Percentiles rank a stretch among this genome's conserved stretches.
Conservation (phyloP, 176 grass and related monocot genomes). For the Metroxylon sagu region DNA sequence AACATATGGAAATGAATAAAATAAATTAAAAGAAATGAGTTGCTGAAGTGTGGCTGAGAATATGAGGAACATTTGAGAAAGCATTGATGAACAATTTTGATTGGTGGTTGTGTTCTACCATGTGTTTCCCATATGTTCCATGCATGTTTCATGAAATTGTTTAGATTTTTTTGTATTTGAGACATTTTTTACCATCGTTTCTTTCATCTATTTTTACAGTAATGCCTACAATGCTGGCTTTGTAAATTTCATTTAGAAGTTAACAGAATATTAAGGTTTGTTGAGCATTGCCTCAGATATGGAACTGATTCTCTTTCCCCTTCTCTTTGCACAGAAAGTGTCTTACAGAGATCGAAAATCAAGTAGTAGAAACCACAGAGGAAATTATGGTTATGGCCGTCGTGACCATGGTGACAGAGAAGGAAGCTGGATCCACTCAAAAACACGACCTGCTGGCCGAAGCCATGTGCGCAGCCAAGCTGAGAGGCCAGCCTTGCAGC, state of each 20-base stretch:
- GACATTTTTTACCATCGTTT: not conserved
- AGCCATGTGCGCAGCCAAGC: conserved; percentile 41
- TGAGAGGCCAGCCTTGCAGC: conserved; percentile 44
- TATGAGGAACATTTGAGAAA: too few species aligned
- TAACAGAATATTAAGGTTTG: too few species aligned
- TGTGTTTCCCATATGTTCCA: too few species aligned
- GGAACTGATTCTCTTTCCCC: conserved; percentile 21
- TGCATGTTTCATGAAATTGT: too few species aligned
- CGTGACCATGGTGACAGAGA: conserved; percentile 56
- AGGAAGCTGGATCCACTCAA: conserved; percentile 62
- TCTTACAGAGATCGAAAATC: conserved; percentile 44
- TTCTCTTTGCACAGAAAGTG: conserved; percentile 40
- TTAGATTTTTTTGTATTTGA: not conserved
- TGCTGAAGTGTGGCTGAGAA: too few species aligned
- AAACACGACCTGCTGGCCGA: conserved; percentile 38
- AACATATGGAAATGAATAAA: too few species aligned
- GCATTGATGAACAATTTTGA: too few species aligned
- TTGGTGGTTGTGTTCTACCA: too few species aligned
- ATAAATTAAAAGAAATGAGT: too few species aligned
- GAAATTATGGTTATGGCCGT: conserved; percentile 46
- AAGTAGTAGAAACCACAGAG: conserved; percentile 64
- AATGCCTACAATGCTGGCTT: conserved; percentile 9
- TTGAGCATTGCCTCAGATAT: conserved; percentile 4
- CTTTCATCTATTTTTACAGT: conserved; percentile 8
- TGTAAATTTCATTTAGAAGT: too few species aligned